Evolutionary conservation across 1,284 basidiomycete species (phyloP), one percentile per base, ranked within the genome.

Genomic region (Puccinia horiana): DNA sequence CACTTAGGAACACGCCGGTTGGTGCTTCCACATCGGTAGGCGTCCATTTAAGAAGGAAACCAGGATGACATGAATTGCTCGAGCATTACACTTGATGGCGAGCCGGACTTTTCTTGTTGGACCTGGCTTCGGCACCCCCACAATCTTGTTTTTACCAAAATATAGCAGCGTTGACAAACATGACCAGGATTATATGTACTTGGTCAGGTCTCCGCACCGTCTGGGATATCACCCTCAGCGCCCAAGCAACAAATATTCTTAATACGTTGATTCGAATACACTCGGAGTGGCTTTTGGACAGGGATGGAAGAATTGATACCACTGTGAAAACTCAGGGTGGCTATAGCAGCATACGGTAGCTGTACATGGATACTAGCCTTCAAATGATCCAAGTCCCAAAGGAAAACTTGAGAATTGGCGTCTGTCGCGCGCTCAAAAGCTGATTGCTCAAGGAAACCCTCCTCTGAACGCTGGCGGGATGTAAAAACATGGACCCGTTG

Each of bases 221-320:
- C 11, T 54, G 26, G 56, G 56, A 32, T n/a, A 29, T 58, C 56
- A 58, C 56, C 63, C 35, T 37, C 32, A 42, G 63, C 63, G 37
- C 37, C 44, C 42, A 18, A 47, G 44, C 44, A 72, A 52, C 67
- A 70, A 29, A 26, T 70, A 26, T 44, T 44, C n/a, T 44, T 35
- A 5, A 70, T 70, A 23, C 42, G n/a, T 37, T 42, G 67, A 47
- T n/a, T 49, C 9, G 40, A 44, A 70, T 44, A 49, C 67, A 70
- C 14, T 49, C 42, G 40, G 32, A 4, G 69, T 72, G 69, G 69
- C 69, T 72, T 72, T 72, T 47, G 69, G 44, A 52, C 44, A 72
- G 69, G 49, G 69, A 23, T 6, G 23, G 29, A 58, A 5, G 69
- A 72, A 72, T 32, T 20, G n/a, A 40, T 23, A 47, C 20, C 40